phyloP scores from a whole-genome alignment of 1,139 yeast species.

The Pichiaceae sp. region DNA sequence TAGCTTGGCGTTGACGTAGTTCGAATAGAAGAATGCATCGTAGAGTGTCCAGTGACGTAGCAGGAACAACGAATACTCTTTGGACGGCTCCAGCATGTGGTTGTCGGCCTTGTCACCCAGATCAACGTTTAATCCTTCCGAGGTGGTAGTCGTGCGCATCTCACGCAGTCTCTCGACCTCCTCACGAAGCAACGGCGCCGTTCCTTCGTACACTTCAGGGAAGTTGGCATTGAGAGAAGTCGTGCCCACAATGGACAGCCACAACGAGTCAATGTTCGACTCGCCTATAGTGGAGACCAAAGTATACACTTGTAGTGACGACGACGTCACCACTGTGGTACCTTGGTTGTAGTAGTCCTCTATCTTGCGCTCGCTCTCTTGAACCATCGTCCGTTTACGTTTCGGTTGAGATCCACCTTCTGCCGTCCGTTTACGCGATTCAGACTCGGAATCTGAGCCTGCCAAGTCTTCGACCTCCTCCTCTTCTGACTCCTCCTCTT shows the following conservation, averaged over 20 bases:
- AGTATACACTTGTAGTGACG: conserved; percentile 74
- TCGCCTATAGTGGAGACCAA: conserved; percentile 74
- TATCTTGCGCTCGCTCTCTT: conserved; percentile 44
- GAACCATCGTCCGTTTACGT: conserved; percentile 25
- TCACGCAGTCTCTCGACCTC: conserved; percentile 65
- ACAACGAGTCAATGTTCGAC: conserved; percentile 58
- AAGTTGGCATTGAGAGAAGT: conserved; percentile 70
- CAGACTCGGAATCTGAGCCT: conserved; percentile 2
- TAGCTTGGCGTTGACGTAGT: conserved; percentile 81
- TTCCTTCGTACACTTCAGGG: conserved; percentile 67
- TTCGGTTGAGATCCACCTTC: conserved; percentile 1
- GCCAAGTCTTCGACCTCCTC: conserved; percentile 20
- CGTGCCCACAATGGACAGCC: conserved; percentile 88
- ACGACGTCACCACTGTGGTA: conserved; percentile 65
- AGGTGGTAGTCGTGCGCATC: neutral
- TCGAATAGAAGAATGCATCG: conserved; percentile 83
- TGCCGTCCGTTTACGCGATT: conserved; percentile 1
- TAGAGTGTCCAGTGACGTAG: conserved; percentile 91
- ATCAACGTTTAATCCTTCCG: conserved; percentile 8
- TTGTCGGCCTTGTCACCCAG: conserved; percentile 55
- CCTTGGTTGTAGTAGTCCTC: conserved; percentile 79
- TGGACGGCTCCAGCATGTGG: conserved; percentile 56
- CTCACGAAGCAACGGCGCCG: conserved; percentile 69
- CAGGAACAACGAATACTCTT: conserved; percentile 79
- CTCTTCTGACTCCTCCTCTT: conserved; percentile 28